phyloP scores from a whole-genome alignment of 73 alveolate genomes.

The Loxodes magnus region DNA sequence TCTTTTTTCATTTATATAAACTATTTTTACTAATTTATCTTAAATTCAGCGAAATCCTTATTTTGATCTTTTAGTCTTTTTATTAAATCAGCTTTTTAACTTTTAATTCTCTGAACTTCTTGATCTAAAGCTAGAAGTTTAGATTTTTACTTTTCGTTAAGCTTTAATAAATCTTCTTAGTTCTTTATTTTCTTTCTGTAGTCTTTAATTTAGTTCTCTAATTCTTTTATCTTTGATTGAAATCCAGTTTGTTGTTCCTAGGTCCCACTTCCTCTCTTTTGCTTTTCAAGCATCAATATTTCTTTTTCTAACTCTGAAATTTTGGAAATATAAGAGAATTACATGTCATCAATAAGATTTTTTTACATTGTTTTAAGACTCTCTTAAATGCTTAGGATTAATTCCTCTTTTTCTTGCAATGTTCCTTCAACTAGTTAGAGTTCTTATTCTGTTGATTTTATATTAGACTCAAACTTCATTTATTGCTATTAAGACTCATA shows the following conservation, averaged over 20 bases:
- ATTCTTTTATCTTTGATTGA: constrained; percentile 41
- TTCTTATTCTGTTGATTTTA: no score
- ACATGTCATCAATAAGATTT: constrained; percentile 16
- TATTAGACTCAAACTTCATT: no score
- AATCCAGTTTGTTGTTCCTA: constrained; percentile 25
- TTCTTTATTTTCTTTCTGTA: constrained; percentile 46
- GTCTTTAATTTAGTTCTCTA: constrained; percentile 38
- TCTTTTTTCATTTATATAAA: constrained; percentile 28
- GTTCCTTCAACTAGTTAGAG: no score
- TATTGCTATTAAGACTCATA: no score
- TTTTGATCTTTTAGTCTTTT: constrained; percentile 49
- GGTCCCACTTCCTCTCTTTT: constrained; percentile 12
- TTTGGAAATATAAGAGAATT: constrained; percentile 15
- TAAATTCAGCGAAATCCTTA: constrained; percentile 44
- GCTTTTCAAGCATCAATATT: no score
- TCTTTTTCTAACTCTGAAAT: constrained; percentile 34
- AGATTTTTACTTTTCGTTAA: constrained; percentile 26
- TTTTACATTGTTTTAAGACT: constrained; percentile 10
- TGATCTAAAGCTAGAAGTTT: constrained; percentile 31
- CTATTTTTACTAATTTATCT: constrained; percentile 35
- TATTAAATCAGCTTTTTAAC: constrained; percentile 29
- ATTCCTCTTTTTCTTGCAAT: constrained; percentile 16
- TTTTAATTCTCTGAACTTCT: constrained; percentile 46
- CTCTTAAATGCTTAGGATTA: constrained; percentile 10
- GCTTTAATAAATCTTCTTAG: constrained; percentile 20